phyloP scores from a whole-genome alignment of 768 basidiomycete genomes.

The Mrakia hoshinonis region DNA sequence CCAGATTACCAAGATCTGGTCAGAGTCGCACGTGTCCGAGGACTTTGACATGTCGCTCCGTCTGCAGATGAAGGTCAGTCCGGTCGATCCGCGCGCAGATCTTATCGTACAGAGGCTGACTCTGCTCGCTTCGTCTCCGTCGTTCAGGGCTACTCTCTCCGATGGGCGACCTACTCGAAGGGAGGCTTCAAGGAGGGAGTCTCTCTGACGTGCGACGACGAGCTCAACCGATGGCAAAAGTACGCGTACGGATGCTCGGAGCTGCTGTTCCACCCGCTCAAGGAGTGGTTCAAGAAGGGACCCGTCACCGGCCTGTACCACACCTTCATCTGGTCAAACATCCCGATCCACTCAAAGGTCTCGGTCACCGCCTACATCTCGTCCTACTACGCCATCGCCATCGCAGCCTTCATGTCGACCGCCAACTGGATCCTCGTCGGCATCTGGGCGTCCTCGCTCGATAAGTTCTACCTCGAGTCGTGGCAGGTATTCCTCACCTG shows the following conservation, averaged over 20 bases:
- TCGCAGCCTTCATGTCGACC: slow-evolving; percentile 26
- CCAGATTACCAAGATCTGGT: slow-evolving; percentile 28
- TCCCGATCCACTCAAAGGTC: slow-evolving; percentile 50
- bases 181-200: slow-evolving; percentile 88
- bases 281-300: slow-evolving; percentile 65
- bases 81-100: no score
- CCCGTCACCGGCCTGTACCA: slow-evolving; percentile 56
- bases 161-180: slow-evolving; percentile 68
- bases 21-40: slow-evolving; percentile 28
- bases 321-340: slow-evolving; percentile 41
- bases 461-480: slow-evolving; percentile 39
- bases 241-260: slow-evolving; percentile 41
- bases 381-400: slow-evolving; percentile 38
- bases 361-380: slow-evolving; percentile 51
- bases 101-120: no score
- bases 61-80: slow-evolving; percentile 53
- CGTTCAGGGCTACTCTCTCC: slow-evolving; percentile 37
- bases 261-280: slow-evolving; percentile 75
- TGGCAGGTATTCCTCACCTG: slow-evolving; percentile 39
- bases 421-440: slow-evolving; percentile 29
- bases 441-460: slow-evolving; percentile 30
- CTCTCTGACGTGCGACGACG: slow-evolving; percentile 77
- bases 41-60: slow-evolving; percentile 41
- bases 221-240: slow-evolving; percentile 87
- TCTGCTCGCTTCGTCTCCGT: neutral